Base-by-base conservation (phyloP, 2,329 filamentous ascomycete genomes). In the Colletotrichum lentis region DNA sequence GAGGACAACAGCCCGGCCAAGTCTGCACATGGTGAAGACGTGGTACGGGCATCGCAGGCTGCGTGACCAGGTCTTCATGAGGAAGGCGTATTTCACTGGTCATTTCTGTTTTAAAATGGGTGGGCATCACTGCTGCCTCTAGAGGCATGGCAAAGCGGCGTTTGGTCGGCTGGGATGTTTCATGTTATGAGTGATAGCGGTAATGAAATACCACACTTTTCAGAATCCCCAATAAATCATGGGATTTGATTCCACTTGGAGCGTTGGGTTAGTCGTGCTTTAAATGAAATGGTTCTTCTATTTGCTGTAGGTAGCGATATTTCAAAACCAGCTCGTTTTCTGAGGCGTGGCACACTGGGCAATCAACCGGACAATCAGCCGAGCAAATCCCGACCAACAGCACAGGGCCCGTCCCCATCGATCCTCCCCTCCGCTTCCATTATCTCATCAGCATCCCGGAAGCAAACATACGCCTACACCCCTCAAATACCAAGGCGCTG, bases 91-190 rank as follows among this genome's bases (percentile, higher is more conserved):
- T 55, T 55, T 41, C 39, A 11, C 35, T 41, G 11, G 12, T 53
- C 41, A 52, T 61, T 61, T 12, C 56, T 44, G 6, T 24, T 55
- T 69, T 65, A 61, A 66, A 68, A 65, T 8, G 46, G 62, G 62
- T 22, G 55, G 66, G 66, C 66, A 69, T 64, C 49, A 59, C 55
- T 64, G 50, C 66, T 50, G 50, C 66, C 66, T 39, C 27, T 52
- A 65, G 66, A 66, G 62, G 66, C 62, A 69, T 69, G 50, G 62
- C 62, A 61, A 65, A 60, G 55, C 62, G 66, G 62, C 66, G 66
- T 69, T 66, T 49, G 66, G 62, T 46, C 31, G 56, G 55, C 55
- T 44, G 62, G 56, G 27, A 41, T 60, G 35, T 41, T 66, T 66
- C 57, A 56, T 50, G 62, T 44, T 41, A 69, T 66, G 66, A 69